phyloP scores from a whole-genome alignment of 2,329 filamentous ascomycete species.

The Phialemonium atrogriseum region DNA sequence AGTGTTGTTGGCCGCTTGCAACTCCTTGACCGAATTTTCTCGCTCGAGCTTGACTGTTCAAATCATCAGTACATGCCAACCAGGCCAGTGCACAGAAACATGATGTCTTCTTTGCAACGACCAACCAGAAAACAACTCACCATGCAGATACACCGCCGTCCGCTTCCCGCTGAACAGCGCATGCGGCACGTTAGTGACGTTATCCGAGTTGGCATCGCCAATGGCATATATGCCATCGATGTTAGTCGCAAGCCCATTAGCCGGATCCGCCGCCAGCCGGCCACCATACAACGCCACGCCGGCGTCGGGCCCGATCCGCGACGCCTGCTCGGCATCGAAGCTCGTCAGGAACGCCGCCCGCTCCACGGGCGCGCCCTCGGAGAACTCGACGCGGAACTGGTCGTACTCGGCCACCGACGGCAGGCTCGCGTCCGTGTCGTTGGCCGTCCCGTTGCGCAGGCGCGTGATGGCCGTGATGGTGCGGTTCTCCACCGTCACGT shows the following conservation, averaged over 20 bases:
- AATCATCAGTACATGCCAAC: too few relatives aligned
- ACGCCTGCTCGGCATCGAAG: slow-evolving; percentile 13
- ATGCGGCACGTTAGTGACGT: slow-evolving; percentile 52
- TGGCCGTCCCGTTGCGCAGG: slow-evolving; percentile 29
- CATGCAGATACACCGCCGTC: slow-evolving; percentile 47
- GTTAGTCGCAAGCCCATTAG: slow-evolving; percentile 40
- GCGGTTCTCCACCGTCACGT: slow-evolving; percentile 47
- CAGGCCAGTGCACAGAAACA: slow-evolving; percentile 5
- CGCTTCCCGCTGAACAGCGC: slow-evolving; percentile 52
- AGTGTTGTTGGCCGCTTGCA: too few relatives aligned
- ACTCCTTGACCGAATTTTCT: slow-evolving; percentile 19
- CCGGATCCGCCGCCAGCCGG: slow-evolving; percentile 31
- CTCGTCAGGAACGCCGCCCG: slow-evolving; percentile 38
- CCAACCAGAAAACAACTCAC: slow-evolving; percentile 27
- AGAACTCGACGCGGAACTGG: slow-evolving; percentile 46
- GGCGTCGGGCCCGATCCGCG: slow-evolving; percentile 22
- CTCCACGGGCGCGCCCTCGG: slow-evolving; percentile 31
- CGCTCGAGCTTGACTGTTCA: slow-evolving; percentile 8
- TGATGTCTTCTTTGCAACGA: background rate
- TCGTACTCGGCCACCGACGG: slow-evolving; percentile 41
- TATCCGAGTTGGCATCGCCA: slow-evolving; percentile 52
- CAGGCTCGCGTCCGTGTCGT: slow-evolving; percentile 28
- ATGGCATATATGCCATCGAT: slow-evolving; percentile 47
- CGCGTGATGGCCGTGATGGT: slow-evolving; percentile 41
- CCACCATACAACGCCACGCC: slow-evolving; percentile 36